A percentile compares a stretch with the other conserved stretches of the same genome.
Evolutionary conservation across 164 flowering plant species (phyloP).

Genomic region (Saururus chinensis): DNA sequence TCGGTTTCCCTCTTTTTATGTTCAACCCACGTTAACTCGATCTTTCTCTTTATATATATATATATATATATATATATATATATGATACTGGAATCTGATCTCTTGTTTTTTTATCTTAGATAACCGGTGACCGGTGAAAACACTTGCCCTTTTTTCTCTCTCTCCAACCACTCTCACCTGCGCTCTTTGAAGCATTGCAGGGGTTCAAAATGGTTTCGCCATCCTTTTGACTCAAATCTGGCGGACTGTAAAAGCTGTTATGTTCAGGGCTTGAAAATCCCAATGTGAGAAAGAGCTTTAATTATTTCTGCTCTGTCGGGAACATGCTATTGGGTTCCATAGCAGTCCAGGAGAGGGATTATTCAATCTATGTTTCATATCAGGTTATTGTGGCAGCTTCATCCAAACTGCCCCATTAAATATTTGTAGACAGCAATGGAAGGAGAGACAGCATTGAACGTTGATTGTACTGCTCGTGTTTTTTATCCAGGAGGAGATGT

Average conservation of each 20-base stretch:
- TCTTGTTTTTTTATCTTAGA: background rate
- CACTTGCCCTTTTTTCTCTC: background rate
- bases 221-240: constrained; percentile 13
- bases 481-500: background rate
- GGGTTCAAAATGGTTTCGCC: constrained; percentile 8
- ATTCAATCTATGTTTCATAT: background rate
- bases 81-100: background rate
- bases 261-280: constrained; percentile 8
- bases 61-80: no score
- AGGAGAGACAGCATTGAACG: background rate
- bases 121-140: background rate
- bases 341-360: no score
- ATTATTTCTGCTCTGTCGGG: constrained; percentile 1
- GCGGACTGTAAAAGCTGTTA: constrained; percentile 2
- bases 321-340: constrained; percentile 3
- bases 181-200: constrained; percentile 3
- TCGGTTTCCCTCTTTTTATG: background rate
- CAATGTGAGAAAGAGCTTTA: background rate
- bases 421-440: background rate
- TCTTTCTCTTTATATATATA: background rate
- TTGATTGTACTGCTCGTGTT: background rate
- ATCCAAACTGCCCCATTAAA: constrained; percentile 2
- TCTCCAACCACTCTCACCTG: constrained; percentile 15
- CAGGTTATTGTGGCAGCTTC: background rate
- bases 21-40: constrained; percentile 3